Evolutionary conservation across 345 rosid species (phyloP), one percentile per base, ranked within the genome.

Genomic region (Citropsis articulata): DNA sequence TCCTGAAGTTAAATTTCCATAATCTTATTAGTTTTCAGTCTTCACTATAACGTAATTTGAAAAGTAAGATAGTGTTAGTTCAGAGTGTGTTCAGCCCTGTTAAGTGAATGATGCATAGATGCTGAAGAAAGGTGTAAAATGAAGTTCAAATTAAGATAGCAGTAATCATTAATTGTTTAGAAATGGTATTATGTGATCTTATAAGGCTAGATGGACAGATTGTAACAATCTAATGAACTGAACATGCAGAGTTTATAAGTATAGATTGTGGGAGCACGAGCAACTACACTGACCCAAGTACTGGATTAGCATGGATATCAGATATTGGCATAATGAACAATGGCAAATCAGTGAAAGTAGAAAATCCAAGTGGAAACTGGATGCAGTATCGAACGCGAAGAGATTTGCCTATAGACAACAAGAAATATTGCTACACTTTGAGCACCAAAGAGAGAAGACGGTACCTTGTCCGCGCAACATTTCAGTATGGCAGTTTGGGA

Each of bases 401-500:
- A 76, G 98, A 94, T 69, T 97, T 97, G 64, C 98, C 98, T 10
- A 78, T 88, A 57, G 97, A 97, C 81, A 76, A 66, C 89, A 88
- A 80, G 70, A 95, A 96, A 72, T 97, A 97, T 61, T 97, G 99
- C 73, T 97, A 97, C 85, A 89, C 80, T 69, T 79, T 97, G 6
- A 69, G 64, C 27, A 89, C 98, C 28, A 79, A 84, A 84, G 94
- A 88, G 89, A 87, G 97, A 77, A 89, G 97, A 83, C 73, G 99
- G 69, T 97, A 94, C 80, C 76, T 97, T 33, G 93, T 94, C n/a
- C 88, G 99, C 1, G 91, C 98, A 50, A 97, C 99, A 16, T 97
- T 97, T 88, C 84, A 80, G 77, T 97, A 90, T 76, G 98, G 94
- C 8, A 79, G 81, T 69, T 81, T 66, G 63, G 88, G 79, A 60